Evolutionary conservation across 2,329 filamentous ascomycete genomes (phyloP).

Genomic region (Hortaea werneckii): DNA sequence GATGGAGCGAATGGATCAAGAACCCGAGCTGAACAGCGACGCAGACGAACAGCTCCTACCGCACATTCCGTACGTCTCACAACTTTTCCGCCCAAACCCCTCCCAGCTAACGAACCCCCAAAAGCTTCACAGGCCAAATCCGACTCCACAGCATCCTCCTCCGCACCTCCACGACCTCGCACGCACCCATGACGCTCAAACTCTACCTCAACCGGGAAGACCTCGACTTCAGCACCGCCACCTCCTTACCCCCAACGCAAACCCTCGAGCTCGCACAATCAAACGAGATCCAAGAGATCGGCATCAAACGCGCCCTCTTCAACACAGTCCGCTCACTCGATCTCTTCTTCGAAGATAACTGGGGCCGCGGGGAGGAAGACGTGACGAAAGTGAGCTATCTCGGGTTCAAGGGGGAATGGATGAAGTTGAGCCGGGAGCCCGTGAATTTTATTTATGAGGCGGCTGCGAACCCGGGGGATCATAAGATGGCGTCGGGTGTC

Average conservation of each 20-base stretch:
- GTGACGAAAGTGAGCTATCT: conserved; percentile 71
- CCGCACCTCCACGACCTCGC: conserved; percentile 60
- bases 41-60: conserved; percentile 91
- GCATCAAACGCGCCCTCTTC: conserved; percentile 80
- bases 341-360: conserved; percentile 90
- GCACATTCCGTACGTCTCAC: conserved; percentile 63
- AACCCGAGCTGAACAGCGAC: conserved; percentile 74
- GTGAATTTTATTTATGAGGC: conserved; percentile 86
- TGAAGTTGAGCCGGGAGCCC: conserved; percentile 72
- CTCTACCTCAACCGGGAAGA: conserved; percentile 80
- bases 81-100: conserved; percentile 88
- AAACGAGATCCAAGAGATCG: conserved; percentile 72
- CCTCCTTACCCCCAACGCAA: conserved; percentile 56
- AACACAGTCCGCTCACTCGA: conserved; percentile 71
- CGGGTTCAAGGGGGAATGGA: conserved; percentile 91
- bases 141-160: conserved; percentile 85
- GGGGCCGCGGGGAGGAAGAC: conserved; percentile 64
- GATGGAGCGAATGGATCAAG: conserved; percentile 61
- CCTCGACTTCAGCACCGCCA: conserved; percentile 71
- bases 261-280: conserved; percentile 68
- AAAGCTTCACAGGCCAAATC: conserved; percentile 82
- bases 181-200: conserved; percentile 72
- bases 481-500: conserved; percentile 44
- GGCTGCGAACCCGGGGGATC: conserved; percentile 82
- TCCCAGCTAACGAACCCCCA: not conserved